Conservation (phyloP, 1,284 basidiomycete genomes). For the Apiotrichum domesticum region DNA sequence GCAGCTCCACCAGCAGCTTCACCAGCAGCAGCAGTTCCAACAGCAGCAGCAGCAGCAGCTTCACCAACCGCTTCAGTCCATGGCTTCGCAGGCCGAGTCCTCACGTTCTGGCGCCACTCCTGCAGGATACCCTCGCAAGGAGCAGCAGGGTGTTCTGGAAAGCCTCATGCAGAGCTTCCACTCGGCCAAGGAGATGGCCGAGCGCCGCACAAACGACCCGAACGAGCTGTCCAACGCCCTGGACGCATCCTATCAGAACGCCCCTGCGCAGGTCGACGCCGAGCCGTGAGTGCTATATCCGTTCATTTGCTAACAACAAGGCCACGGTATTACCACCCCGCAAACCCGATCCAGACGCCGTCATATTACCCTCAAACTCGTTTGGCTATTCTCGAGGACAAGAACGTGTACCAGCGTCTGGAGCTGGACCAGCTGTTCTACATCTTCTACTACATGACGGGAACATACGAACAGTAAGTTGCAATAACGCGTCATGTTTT, state of each 20-base stretch:
- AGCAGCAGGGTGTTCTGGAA: constrained; percentile 59
- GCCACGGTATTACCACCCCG: constrained; percentile 92
- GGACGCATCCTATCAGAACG: constrained; percentile 78
- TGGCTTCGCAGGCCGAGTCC: constrained; percentile 20
- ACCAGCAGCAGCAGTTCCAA: constrained; percentile 1
- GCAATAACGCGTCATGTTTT: neutral
- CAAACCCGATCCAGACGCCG: constrained; percentile 88
- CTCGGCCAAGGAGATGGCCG: constrained; percentile 61
- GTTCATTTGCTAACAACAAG: constrained; percentile 46
- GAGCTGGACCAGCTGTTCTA: constrained; percentile 98
- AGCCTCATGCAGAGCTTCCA: constrained; percentile 95
- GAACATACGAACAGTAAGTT: constrained; percentile 89
- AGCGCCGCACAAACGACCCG: constrained; percentile 73
- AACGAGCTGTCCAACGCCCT: constrained; percentile 88
- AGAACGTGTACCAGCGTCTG: constrained; percentile 81
- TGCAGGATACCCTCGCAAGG: constrained; percentile 35
- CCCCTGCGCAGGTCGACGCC: constrained; percentile 88
- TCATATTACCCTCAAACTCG: constrained; percentile 91
- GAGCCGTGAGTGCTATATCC: constrained; percentile 63
- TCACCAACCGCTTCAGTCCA: neutral
- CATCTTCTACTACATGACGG: constrained; percentile 97
- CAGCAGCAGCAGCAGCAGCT: neutral
- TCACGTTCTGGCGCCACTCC: constrained; percentile 50
- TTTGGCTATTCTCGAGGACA: constrained; percentile 72
- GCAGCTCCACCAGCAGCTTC: neutral